phyloP scores from a whole-genome alignment of 192 early-diverging fungal species.

The Backusella tuberculispora region DNA sequence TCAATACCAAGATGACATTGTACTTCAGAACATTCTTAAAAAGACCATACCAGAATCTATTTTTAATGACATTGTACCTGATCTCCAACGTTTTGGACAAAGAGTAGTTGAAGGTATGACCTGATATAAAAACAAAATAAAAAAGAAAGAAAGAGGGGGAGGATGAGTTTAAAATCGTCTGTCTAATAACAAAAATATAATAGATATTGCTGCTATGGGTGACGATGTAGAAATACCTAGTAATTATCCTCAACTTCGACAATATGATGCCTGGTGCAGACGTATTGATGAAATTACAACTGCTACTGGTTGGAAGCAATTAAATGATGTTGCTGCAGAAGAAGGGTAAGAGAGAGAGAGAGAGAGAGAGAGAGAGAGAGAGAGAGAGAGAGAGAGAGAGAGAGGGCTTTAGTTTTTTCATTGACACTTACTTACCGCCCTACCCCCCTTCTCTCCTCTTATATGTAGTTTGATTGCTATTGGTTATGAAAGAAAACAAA shows the following conservation, averaged over 20 bases:
- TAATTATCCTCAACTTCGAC: conserved; percentile 62
- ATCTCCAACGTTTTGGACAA: conserved; percentile 44
- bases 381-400: too few relatives aligned
- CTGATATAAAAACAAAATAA: neutral
- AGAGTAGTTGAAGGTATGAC: conserved; percentile 32
- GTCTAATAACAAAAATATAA: neutral
- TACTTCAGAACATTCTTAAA: conserved; percentile 51
- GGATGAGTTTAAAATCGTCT: neutral
- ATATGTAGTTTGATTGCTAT: conserved; percentile 53
- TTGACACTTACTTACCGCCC: too few relatives aligned
- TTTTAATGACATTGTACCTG: conserved; percentile 48
- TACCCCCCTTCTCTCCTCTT: neutral
- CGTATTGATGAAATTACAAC: conserved; percentile 65
- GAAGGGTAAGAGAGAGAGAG: conserved; percentile 46
- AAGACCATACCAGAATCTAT: conserved; percentile 49
- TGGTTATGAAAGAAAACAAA: conserved; percentile 59
- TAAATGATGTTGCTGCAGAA: conserved; percentile 59
- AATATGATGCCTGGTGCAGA: conserved; percentile 70
- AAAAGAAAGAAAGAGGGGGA: neutral
- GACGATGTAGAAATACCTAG: conserved; percentile 55
- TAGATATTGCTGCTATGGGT: conserved; percentile 52
- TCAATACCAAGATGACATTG: conserved; percentile 48
- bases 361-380: too few relatives aligned
- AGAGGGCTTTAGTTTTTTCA: neutral
- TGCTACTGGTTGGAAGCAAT: conserved; percentile 59